phyloP scores from a whole-genome alignment of 225 moss, liverwort and hornwort genomes.

The Polytrichum commune region DNA sequence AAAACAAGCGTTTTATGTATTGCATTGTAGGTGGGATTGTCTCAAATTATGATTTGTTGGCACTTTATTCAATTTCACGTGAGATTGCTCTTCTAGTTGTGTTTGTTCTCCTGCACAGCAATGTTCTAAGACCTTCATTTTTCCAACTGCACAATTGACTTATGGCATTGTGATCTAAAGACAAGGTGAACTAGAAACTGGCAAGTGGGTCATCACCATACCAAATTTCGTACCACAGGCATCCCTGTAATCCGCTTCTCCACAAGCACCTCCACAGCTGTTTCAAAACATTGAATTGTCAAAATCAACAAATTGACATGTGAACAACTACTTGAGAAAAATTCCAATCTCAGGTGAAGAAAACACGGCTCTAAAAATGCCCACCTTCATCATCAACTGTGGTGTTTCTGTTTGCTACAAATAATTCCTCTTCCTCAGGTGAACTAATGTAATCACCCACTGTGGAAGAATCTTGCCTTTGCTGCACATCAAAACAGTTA shows the following conservation, averaged over 20 bases:
- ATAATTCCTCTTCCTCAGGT: conserved; percentile 29
- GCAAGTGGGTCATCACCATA: conserved; percentile 31
- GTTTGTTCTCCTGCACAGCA: no score
- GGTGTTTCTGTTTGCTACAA: conserved; percentile 46
- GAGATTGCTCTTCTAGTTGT: background rate
- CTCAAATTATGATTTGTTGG: conserved; percentile 85
- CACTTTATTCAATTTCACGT: conserved; percentile 91
- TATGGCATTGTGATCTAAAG: no score
- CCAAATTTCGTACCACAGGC: conserved; percentile 79
- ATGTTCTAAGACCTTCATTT: no score
- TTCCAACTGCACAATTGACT: no score
- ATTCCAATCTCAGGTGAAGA: conserved; percentile 1
- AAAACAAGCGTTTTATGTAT: conserved; percentile 7
- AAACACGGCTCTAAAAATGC: background rate
- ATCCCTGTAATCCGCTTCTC: conserved; percentile 86
- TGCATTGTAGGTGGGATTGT: conserved; percentile 60
- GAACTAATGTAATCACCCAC: conserved; percentile 77
- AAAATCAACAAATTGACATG: background rate
- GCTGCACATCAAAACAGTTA: conserved; percentile 29
- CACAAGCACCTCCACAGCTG: conserved; percentile 76
- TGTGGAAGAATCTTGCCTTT: conserved; percentile 45
- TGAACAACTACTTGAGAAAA: background rate
- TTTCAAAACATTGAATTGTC: conserved; percentile 4
- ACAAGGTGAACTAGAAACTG: background rate
- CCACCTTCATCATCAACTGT: conserved; percentile 65